A percentile compares a stretch with the other conserved stretches of the same genome.
These are phyloP conservation scores for Alloteropsis semialata DNA, from an alignment of 176 grass and related monocot genomes.

Conservation along the genomic window DNA sequence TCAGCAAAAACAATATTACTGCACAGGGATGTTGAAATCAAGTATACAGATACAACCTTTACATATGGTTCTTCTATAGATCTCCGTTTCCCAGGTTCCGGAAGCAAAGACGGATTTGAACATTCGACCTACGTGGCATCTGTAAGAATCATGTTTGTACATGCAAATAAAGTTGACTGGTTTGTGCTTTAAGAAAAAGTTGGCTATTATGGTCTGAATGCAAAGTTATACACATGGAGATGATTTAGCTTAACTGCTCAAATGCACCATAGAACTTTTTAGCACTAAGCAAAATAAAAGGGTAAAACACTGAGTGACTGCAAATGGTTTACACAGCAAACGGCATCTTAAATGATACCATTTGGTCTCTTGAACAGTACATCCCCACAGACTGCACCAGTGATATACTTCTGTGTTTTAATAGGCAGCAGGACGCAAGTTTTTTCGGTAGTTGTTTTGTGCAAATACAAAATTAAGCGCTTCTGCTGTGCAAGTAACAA, in stretches of 20 bases:
- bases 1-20: slow-evolving; percentile 7
- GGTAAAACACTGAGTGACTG: neutral
- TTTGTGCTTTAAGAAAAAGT: neutral
- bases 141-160: slow-evolving; percentile 26
- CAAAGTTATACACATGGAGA: slow-evolving; percentile 3
- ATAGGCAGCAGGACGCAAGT: neutral
- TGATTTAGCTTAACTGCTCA: neutral
- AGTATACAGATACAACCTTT: slow-evolving; percentile 56
- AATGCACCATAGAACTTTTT: neutral
- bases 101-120: slow-evolving; percentile 95
- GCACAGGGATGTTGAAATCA: slow-evolving; percentile 17
- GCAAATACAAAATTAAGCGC: neutral
- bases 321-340: slow-evolving; percentile 8
- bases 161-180: slow-evolving; percentile 30
- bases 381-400: neutral
- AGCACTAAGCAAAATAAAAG: slow-evolving; percentile 12
- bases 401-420: neutral
- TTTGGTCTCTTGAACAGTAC: neutral
- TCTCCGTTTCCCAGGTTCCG: slow-evolving; percentile 76
- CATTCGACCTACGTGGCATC: slow-evolving; percentile 68
- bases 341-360: neutral
- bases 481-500: slow-evolving; percentile 1
- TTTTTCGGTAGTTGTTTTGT: neutral
- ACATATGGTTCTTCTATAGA: slow-evolving; percentile 96
- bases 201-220: neutral